Evolutionary conservation across 2,329 filamentous ascomycete species (phyloP), one percentile per base, ranked within the genome.

Genomic region (Monosporascus sp.): DNA sequence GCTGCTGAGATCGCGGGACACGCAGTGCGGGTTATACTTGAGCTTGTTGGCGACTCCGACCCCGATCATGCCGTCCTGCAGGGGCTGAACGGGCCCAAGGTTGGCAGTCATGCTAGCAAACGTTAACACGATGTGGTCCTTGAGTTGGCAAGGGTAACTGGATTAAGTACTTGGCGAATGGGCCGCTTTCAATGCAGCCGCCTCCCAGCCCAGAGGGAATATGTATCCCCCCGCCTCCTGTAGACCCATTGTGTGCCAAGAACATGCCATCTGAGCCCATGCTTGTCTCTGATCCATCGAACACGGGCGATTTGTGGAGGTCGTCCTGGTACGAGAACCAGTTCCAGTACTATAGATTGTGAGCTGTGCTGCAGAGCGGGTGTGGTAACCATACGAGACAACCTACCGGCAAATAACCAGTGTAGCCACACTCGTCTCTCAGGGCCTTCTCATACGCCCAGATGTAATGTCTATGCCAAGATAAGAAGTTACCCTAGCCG

Each of bases 121-220:
- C 49, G 52, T 49, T 22, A 7, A 49, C 54, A 48, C 37, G 20
- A 7, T 3, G 22, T 20, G 28, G 11, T 14, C 28, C 28, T 31
- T 31, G 28, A 11, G 9, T 31, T 31, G 28, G 14, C 9, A 31
- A 5, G 3, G 9, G 28, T 14, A 31, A 41, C 26, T 14, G 15
- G 15, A 37, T 38, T 11, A 48, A 24, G 31, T 55, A 74, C 71
- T 80, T 70, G 58, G 70, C 73, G 67, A 82, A 81, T 0, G 79
- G 79, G 0, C 79, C 79, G 0, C 65, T 68, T 43, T 67, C 60
- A 5, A 82, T 64, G 58, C 79, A 82, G 26, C 79, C 55, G 17
- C 60, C 75, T 47, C 75, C 75, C 22, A 75, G 53, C 1, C 55
- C 57, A 1, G 51, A 49, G 0, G 58, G 58, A 11, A 31, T 31